Base-by-base conservation (phyloP, 2,329 filamentous ascomycete species). In the Helotiales sp. region DNA sequence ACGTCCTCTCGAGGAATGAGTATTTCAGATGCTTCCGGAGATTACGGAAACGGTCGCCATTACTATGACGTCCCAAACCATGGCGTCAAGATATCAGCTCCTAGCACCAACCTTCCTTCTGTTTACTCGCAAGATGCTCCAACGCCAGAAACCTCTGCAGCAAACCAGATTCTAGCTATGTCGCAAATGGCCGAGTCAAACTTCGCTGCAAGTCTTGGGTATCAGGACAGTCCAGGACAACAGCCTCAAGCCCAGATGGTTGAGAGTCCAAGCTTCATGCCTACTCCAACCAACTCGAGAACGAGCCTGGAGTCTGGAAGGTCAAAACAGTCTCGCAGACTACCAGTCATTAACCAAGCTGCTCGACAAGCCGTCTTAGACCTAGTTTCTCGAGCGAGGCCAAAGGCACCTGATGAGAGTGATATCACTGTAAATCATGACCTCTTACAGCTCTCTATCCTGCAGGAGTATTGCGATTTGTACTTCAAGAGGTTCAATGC, bases 401-500 rank as follows among this genome's bases (percentile, higher is more conserved):
- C 82, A 0, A 72, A 72, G 1, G 75, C 76, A 0, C 78, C 81
- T 4, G 77, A 81, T 54, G 77, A 79, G 1, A 71, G 74, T 27
- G 68, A 72, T 9, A 74, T 81, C 46, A 74, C 75, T n/a, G 68
- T 75, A 17, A 75, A 81, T 6, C 77, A 85, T 33, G 77, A 79
- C 0, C 69, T 85, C 0, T 70, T 87, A 2, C 80, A 78, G 0
- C 70, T 81, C 0, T 63, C 69, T 1, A 77, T 79, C 0, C 70
- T 87, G 8, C 82, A 86, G 62, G 75, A 72, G 2, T 86, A 84
- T 65, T 76, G 78, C 36, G 80, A 86, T 58, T 71, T 86, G 1
- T 87, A 82, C 71, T 87, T 86, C 68, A 78, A 76, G 0, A 76
- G 79, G 2, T 86, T 87, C 71, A 87, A 87, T 66, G 77, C 77